Base-by-base conservation (phyloP, 2,329 filamentous ascomycete genomes). In the Colletotrichum tanaceti region DNA sequence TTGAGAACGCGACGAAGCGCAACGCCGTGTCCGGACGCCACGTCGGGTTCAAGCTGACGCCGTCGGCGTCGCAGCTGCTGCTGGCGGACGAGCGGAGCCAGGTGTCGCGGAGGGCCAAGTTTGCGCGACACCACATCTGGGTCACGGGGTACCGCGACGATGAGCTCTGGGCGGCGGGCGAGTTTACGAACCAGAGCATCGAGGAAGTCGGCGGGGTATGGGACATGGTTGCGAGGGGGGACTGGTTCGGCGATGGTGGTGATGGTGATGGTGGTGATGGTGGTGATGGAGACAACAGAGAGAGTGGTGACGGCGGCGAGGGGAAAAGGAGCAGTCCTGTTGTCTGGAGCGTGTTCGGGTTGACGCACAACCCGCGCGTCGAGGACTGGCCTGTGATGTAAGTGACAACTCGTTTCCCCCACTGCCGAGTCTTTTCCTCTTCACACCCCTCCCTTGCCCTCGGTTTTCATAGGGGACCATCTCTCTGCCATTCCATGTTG, bases 301-400 rank as follows among this genome's bases (percentile, higher is more conserved):
- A 65, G 60, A 35, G 32, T 32, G 43, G 62, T 9, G 50, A 43
- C 52, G n/a, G 49, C 1, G 70, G 71, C 22, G 41, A 32, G 24
- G 35, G 68, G 32, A 68, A 72, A 44, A 73, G 72, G 69, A 79
- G 77, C 55, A 75, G 73, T 43, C 79, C 77, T 0, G 77, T 83
- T 3, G 66, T 86, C 0, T 86, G 84, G 84, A 79, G 77, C n/a
- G 81, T 83, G 3, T 85, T 83, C 70, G 82, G 83, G 5, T 73
- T 85, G 54, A 85, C 83, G 11, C 82, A 85, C 63, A 84, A 84
- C 59, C 82, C 82, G 0, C 75, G 82, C 5, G 79, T 84, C 5
- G 82, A 85, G 71, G 82, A 85, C 68, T 85, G 83, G 83, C 83
- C 83, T 5, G 83, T 85, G 11, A 85, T 85, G 83, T 84, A 73